phyloP scores from a whole-genome alignment of 2,329 filamentous ascomycete species.

The Diaporthe citriasiana region DNA sequence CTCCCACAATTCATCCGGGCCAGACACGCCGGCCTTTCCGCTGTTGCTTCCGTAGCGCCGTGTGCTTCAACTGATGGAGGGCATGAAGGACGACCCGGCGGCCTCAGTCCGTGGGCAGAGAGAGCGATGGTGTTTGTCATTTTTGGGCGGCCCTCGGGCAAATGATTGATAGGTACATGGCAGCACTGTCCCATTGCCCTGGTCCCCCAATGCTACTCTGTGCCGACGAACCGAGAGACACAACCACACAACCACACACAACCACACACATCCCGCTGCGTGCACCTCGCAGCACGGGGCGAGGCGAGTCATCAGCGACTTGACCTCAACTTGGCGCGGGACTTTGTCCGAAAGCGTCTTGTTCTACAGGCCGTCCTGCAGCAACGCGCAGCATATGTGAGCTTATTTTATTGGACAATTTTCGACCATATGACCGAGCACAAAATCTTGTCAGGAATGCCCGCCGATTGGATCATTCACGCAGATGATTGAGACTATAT shows the following conservation, averaged over 20 bases:
- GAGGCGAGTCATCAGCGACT: background rate
- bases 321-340: background rate
- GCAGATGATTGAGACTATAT: no score
- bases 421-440: background rate
- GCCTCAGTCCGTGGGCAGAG: background rate
- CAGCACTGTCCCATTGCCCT: background rate
- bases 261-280: background rate
- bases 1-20: background rate
- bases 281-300: constrained; percentile 17
- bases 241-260: background rate
- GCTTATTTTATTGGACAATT: background rate
- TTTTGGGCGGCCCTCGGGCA: background rate
- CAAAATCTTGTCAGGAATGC: background rate
- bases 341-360: constrained; percentile 5
- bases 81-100: constrained; percentile 3
- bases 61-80: background rate
- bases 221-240: constrained; percentile 24
- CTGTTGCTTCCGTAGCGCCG: background rate
- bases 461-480: background rate
- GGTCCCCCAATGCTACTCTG: constrained; percentile 16
- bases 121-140: background rate
- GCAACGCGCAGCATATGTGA: background rate
- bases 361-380: background rate
- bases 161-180: background rate
- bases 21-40: background rate